Evolutionary conservation across 2,329 filamentous ascomycete species (phyloP).

Genomic region (Diplodia sapinea): DNA sequence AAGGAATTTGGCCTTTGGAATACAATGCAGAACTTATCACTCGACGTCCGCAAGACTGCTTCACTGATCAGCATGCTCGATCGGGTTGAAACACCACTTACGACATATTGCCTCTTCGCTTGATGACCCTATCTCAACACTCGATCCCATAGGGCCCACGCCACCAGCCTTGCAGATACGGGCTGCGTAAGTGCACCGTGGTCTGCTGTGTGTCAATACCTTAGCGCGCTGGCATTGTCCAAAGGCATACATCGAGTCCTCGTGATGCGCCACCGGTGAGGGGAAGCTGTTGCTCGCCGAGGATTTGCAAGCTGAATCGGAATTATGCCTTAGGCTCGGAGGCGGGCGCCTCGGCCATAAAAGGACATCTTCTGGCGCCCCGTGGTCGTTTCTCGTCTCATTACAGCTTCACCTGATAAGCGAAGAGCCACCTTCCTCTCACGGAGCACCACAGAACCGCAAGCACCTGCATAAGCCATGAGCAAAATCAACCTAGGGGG

Average conservation of each 20-base stretch:
- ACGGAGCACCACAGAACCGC: too few species aligned
- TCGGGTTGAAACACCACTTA: not conserved
- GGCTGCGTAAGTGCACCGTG: not conserved
- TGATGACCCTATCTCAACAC: not conserved
- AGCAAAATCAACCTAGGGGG: constrained; percentile 2
- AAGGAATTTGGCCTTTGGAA: too few species aligned
- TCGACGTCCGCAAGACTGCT: too few species aligned
- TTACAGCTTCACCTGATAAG: not conserved
- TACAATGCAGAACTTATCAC: too few species aligned
- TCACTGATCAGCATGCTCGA: not conserved
- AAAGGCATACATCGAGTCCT: not conserved
- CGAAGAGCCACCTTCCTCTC: not conserved
- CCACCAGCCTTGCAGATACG: not conserved
- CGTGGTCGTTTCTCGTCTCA: not conserved
- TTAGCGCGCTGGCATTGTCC: not conserved
- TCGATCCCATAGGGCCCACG: not conserved
- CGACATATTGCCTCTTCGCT: not conserved
- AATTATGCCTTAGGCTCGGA: not conserved
- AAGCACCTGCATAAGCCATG: not conserved
- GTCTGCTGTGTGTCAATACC: not conserved
- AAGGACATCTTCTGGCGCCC: not conserved
- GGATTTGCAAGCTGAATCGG: not conserved
- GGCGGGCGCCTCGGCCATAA: not conserved
- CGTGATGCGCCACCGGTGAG: constrained; percentile 6
- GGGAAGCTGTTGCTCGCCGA: constrained; percentile 19